phyloP scores from a whole-genome alignment of 768 basidiomycete genomes.

The Lactarius pseudohatsudake region DNA sequence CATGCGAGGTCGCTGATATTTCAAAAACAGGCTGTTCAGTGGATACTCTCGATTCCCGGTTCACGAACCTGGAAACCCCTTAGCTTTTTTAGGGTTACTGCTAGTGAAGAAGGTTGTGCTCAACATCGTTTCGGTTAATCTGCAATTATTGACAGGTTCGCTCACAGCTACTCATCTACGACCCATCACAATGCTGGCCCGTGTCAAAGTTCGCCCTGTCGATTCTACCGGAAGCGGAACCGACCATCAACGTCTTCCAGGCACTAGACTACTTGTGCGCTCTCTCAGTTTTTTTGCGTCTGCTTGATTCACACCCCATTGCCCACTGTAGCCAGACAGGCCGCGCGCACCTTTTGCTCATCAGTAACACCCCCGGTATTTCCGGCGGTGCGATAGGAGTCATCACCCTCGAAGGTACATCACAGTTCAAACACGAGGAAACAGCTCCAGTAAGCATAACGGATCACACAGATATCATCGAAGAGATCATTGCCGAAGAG shows the following conservation, averaged over 20 bases:
- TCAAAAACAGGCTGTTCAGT: constrained; percentile 53
- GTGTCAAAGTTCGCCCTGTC: constrained; percentile 76
- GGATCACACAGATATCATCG: constrained; percentile 61
- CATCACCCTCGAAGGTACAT: constrained; percentile 77
- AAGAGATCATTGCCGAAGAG: constrained; percentile 95
- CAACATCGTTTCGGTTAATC: background rate
- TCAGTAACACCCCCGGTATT: constrained; percentile 80
- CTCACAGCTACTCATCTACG: constrained; percentile 78
- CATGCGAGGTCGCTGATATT: constrained; percentile 7
- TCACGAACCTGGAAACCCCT: constrained; percentile 65
- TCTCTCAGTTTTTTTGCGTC: background rate
- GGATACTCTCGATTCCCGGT: constrained; percentile 94
- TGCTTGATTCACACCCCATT: background rate
- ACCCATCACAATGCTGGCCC: constrained; percentile 74
- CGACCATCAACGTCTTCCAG: constrained; percentile 91
- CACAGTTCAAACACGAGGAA: background rate
- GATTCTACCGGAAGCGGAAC: constrained; percentile 85
- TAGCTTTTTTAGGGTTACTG: constrained; percentile 77
- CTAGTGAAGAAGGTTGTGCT: constrained; percentile 76
- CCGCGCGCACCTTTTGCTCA: constrained; percentile 84
- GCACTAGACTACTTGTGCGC: constrained; percentile 88
- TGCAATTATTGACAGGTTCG: background rate
- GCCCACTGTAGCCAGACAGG: constrained; percentile 73
- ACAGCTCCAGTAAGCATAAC: background rate
- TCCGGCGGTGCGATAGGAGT: constrained; percentile 88